Base-by-base conservation (phyloP, 805 yeast species). In the Wickerhamiella siamensis region DNA sequence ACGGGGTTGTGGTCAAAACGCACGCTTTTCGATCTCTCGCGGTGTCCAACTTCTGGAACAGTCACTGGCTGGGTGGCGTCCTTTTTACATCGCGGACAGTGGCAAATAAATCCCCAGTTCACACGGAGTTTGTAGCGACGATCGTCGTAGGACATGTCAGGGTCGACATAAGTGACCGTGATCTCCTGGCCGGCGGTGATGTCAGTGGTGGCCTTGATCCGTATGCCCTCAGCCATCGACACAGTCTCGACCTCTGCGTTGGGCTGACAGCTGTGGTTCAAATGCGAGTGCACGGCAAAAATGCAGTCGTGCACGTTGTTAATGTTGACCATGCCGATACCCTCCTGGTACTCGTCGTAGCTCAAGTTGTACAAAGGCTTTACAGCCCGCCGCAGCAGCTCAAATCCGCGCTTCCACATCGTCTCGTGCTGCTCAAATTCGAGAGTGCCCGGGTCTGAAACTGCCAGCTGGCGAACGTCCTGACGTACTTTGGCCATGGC, bases 21-120 rank as follows among this genome's bases (percentile, higher is more conserved):
- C 14, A 52, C 56, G 29, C 52, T 50, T 45, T 50, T 50, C 15
- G 49, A 22, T n/a, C 52, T 43, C 18, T 34, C 32, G 12, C 49
- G 43, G n/a, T 21, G n/a, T 19, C 27, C 12, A 15, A 10, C 26
- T 38, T 38, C 36, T 8, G 21, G 31, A 16, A 33, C 26, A 20
- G n/a, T 35, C 22, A 33, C 45, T 14, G 47, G 38, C 12, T 39
- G 44, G 22, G 47, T 37, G 8, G 44, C n/a, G 22, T 54, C 57
- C 29, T 62, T 62, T 51, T 71, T 69, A 58, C 94, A 83, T 47
- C 79, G 71, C 10, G 59, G 51, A 56, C 94, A 83, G 20, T 56
- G 58, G 58, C 94, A 83, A 16, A 70, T 53, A 57, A 83, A 83
- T 3, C 94, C 94, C 83, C 84, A 83, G 51, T 79, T 77, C 10